phyloP scores from a whole-genome alignment of 805 yeast genomes.

The Nakazawaea holstii region DNA sequence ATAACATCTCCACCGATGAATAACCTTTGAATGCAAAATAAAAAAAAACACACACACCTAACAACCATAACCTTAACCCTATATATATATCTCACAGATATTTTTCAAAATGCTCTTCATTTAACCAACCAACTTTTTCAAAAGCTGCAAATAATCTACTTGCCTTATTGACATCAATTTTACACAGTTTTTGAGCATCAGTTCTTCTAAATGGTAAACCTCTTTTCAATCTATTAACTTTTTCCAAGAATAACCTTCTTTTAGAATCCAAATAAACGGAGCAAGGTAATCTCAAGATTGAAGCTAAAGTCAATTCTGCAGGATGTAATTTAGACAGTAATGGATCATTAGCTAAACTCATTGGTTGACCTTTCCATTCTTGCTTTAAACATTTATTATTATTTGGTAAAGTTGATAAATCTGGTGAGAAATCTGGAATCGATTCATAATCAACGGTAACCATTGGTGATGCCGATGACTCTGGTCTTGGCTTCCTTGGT shows the following conservation, averaged over 20 bases:
- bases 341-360: constrained; percentile 83
- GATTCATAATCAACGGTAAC: constrained; percentile 58
- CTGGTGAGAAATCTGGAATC: constrained; percentile 82
- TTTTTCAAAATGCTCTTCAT: constrained; percentile 62
- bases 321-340: constrained; percentile 74
- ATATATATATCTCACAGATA: constrained; percentile 21
- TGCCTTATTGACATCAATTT: constrained; percentile 95
- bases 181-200: constrained; percentile 96
- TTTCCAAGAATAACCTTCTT: constrained; percentile 83
- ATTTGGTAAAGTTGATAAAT: constrained; percentile 58
- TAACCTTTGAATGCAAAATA: too few relatives aligned
- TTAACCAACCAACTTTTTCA: constrained; percentile 88
- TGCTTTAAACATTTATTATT: constrained; percentile 71
- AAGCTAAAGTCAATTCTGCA: constrained; percentile 82
- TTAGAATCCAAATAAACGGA: constrained; percentile 76
- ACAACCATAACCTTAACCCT: not conserved
- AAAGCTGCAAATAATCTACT: constrained; percentile 85
- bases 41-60: too few relatives aligned
- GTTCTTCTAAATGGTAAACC: constrained; percentile 88
- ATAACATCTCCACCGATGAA: too few relatives aligned
- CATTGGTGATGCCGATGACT: constrained; percentile 42
- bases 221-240: constrained; percentile 65
- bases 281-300: constrained; percentile 84
- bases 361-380: constrained; percentile 98
- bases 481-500: constrained; percentile 32